Evolutionary conservation across 2,329 filamentous ascomycete species (phyloP).

Genomic region (Leptosphaerulina australis): DNA sequence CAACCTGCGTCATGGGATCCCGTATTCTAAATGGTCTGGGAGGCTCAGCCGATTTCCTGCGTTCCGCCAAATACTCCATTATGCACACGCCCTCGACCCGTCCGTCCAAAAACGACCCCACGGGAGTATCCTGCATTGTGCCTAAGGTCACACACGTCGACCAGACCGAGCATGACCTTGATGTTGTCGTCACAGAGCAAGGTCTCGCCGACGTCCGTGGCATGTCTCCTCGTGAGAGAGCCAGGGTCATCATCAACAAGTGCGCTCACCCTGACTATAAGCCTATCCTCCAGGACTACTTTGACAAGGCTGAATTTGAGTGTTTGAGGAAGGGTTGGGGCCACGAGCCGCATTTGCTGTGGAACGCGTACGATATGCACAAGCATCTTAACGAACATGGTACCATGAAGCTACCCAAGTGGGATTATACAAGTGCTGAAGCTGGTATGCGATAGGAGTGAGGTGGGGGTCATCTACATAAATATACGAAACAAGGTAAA

Average conservation of each 20-base stretch:
- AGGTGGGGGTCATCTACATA: neutral
- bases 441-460: slow-evolving; percentile 4
- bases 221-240: slow-evolving; percentile 77
- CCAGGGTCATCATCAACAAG: slow-evolving; percentile 83
- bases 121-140: slow-evolving; percentile 85
- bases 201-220: slow-evolving; percentile 86
- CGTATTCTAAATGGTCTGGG: slow-evolving; percentile 88
- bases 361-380: slow-evolving; percentile 89
- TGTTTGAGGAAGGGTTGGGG: slow-evolving; percentile 86
- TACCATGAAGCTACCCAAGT: slow-evolving; percentile 83
- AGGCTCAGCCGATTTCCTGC: slow-evolving; percentile 81
- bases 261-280: slow-evolving; percentile 85
- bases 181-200: slow-evolving; percentile 80
- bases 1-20: slow-evolving; percentile 84
- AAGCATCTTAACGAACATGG: slow-evolving; percentile 80
- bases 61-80: slow-evolving; percentile 81
- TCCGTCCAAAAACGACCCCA: slow-evolving; percentile 80
- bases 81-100: slow-evolving; percentile 89
- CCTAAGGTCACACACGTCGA: slow-evolving; percentile 92
- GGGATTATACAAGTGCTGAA: slow-evolving; percentile 51
- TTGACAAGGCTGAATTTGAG: slow-evolving; percentile 84
- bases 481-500: neutral
- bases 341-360: slow-evolving; percentile 86
- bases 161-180: slow-evolving; percentile 91
- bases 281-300: slow-evolving; percentile 81